These are phyloP conservation scores for Tuber aestivum DNA, from an alignment of 495 filamentous ascomycete species.

Conservation along the genomic window DNA sequence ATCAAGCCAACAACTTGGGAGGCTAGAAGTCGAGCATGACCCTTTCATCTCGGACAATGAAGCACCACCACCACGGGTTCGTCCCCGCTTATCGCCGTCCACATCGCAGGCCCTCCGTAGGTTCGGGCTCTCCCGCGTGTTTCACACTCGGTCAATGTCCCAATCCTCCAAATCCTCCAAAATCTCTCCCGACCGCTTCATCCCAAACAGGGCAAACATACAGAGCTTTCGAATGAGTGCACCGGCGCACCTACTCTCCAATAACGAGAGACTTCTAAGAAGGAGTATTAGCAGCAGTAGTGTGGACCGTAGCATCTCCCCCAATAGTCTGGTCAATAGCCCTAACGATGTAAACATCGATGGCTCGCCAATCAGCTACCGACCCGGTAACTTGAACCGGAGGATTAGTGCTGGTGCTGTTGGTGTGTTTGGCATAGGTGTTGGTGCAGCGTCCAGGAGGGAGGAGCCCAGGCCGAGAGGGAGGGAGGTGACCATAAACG, in stretches of 20 bases:
- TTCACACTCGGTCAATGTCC: neutral
- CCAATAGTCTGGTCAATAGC: conserved; percentile 13
- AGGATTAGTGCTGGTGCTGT: conserved; percentile 38
- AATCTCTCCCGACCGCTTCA: conserved; percentile 35
- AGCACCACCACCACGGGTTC: neutral
- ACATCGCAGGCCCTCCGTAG: neutral
- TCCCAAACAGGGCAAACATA: conserved; percentile 32
- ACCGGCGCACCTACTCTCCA: conserved; percentile 34
- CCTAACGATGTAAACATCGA: conserved; percentile 10
- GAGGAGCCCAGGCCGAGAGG: conserved; percentile 33
- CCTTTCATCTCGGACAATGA: conserved; percentile 4
- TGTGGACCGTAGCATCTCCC: conserved; percentile 26
- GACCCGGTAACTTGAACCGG: conserved; percentile 28
- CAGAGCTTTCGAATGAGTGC: conserved; percentile 41
- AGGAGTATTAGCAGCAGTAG: conserved; percentile 22
- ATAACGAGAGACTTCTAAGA: conserved; percentile 39
- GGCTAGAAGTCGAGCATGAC: neutral
- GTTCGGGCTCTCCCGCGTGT: neutral
- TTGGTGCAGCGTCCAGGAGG: conserved; percentile 32
- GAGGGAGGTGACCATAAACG: conserved; percentile 40
- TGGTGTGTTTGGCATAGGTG: conserved; percentile 36
- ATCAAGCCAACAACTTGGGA: neutral
- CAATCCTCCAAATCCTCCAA: neutral
- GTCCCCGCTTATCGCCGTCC: neutral
- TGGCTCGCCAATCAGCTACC: conserved; percentile 13